These are phyloP conservation scores for Dothistroma pini DNA, from an alignment of 2,329 filamentous ascomycete genomes.

Conservation along the genomic window DNA sequence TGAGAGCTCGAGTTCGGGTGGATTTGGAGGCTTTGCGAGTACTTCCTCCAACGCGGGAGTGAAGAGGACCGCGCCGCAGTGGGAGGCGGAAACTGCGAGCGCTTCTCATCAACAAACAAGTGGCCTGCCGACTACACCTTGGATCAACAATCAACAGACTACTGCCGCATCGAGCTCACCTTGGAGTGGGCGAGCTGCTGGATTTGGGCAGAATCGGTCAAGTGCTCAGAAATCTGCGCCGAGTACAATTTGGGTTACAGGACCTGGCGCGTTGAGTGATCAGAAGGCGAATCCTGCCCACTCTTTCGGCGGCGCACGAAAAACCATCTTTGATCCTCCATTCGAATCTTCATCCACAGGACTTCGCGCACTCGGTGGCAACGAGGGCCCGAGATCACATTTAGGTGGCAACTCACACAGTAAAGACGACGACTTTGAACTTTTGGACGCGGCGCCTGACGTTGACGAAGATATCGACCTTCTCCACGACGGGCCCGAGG, in stretches of 20 bases:
- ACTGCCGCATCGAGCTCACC: not conserved
- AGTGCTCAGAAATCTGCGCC: not conserved
- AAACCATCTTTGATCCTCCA: not conserved
- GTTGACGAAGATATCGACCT: not conserved
- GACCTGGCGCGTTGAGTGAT: not conserved
- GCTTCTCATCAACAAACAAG: not conserved
- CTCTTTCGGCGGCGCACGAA: not conserved
- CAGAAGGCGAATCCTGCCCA: not conserved
- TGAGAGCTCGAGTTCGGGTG: not conserved
- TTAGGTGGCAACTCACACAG: not conserved
- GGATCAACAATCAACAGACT: not conserved
- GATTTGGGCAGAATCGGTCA: not conserved
- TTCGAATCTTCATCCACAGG: not conserved
- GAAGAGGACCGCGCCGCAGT: too few relatives aligned
- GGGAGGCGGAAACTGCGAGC: not conserved
- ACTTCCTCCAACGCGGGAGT: not conserved
- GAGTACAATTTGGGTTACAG: not conserved
- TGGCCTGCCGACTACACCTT: not conserved
- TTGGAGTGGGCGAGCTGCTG: not conserved
- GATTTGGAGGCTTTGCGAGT: not conserved
- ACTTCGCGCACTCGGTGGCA: not conserved
- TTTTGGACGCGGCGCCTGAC: not conserved
- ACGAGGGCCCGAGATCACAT: not conserved
- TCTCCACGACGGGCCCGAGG: not conserved
- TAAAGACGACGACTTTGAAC: not conserved